These are phyloP conservation scores for Myriosclerotinia scirpicola DNA, from an alignment of 2,329 filamentous ascomycete species.

Conservation along the genomic window DNA sequence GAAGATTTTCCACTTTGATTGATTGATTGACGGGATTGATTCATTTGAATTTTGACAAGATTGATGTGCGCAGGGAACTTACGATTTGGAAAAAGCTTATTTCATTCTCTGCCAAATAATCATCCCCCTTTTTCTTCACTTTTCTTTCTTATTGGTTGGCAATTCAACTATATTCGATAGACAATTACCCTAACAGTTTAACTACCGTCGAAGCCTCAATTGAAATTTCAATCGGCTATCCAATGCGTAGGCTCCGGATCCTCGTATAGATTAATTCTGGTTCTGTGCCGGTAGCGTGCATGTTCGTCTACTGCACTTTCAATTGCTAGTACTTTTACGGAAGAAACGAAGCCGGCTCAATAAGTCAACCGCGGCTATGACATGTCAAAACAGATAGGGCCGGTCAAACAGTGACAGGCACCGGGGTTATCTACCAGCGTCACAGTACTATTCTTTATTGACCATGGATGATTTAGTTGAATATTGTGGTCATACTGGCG, in stretches of 20 bases:
- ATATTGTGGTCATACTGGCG: background rate
- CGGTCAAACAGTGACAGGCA: background rate
- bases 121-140: background rate
- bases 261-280: background rate
- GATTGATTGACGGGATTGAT: constrained; percentile 3
- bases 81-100: constrained; percentile 14
- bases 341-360: background rate
- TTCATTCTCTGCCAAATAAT: background rate
- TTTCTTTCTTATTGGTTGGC: background rate
- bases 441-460: background rate
- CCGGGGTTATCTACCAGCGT: background rate
- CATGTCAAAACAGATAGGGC: background rate
- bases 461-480: background rate
- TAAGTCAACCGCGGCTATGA: background rate
- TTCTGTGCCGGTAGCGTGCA: background rate
- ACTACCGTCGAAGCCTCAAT: background rate
- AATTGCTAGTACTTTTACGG: background rate
- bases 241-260: background rate
- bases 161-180: background rate
- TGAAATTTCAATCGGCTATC: background rate
- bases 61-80: constrained; percentile 8
- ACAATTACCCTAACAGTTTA: background rate
- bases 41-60: constrained; percentile 11
- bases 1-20: constrained; percentile 1
- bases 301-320: background rate